Evolutionary conservation across 768 basidiomycete genomes (phyloP).

Genomic region (Boletus rubroflammeus): DNA sequence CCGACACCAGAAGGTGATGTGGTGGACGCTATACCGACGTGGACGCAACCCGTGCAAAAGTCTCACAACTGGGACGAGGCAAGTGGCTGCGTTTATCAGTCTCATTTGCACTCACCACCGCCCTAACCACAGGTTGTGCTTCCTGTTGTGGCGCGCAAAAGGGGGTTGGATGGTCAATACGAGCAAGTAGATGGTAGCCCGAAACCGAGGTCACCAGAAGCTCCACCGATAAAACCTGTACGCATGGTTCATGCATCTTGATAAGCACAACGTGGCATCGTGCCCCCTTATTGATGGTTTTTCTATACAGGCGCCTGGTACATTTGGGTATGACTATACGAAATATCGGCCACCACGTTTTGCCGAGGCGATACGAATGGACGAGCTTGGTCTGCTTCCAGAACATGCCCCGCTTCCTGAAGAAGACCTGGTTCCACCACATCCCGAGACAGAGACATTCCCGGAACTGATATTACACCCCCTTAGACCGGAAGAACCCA

Average conservation of each 20-base stretch:
- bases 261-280: background rate
- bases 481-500: constrained; percentile 30
- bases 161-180: constrained; percentile 69
- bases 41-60: constrained; percentile 69
- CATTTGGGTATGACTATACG: constrained; percentile 72
- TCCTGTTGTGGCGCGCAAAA: constrained; percentile 81
- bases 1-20: constrained; percentile 56
- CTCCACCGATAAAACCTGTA: constrained; percentile 52
- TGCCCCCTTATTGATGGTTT: constrained; percentile 1
- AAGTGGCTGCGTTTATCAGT: constrained; percentile 21
- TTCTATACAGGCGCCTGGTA: constrained; percentile 64
- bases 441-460: background rate
- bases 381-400: constrained; percentile 56
- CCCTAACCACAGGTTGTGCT: constrained; percentile 61
- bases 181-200: constrained; percentile 68
- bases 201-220: constrained; percentile 43
- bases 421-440: background rate
- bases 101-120: constrained; percentile 6
- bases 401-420: constrained; percentile 20
- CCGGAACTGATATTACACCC: constrained; percentile 19
- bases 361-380: constrained; percentile 54
- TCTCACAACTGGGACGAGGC: constrained; percentile 86
- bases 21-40: constrained; percentile 74
- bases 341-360: constrained; percentile 57
- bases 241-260: constrained; percentile 22